Evolutionary conservation across 1,284 basidiomycete genomes (phyloP).

Genomic region (Heterobasidion occidentale): DNA sequence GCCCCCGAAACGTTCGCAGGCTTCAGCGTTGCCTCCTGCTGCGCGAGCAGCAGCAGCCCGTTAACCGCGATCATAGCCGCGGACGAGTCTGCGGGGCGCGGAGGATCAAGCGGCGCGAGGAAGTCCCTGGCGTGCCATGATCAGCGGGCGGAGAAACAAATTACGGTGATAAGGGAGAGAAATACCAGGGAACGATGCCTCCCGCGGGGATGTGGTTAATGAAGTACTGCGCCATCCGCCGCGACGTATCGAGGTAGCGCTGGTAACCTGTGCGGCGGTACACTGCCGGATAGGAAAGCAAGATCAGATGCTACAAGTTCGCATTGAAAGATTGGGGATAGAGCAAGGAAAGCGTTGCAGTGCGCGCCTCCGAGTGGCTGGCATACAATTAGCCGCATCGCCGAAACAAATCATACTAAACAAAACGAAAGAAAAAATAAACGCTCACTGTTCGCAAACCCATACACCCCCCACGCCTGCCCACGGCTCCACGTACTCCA

Average conservation of each 20-base stretch:
- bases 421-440: no score
- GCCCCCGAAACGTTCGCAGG: conserved; percentile 27
- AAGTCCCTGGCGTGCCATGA: conserved; percentile 45
- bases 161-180: not conserved
- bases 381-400: no score
- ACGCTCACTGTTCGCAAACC: conserved; percentile 52
- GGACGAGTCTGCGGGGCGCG: conserved; percentile 57
- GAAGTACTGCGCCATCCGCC: conserved; percentile 51
- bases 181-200: conserved; percentile 57
- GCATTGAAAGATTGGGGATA: no score
- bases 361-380: no score
- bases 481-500: conserved; percentile 64
- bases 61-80: conserved; percentile 54
- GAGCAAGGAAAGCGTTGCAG: no score
- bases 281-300: conserved; percentile 31
- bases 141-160: not conserved
- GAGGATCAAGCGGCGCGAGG: conserved; percentile 47
- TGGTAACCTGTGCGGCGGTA: conserved; percentile 41
- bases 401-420: no score
- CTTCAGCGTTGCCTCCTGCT: conserved; percentile 32
- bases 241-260: conserved; percentile 50
- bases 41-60: conserved; percentile 50
- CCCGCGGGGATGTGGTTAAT: conserved; percentile 44
- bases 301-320: not conserved
- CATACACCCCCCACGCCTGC: conserved; percentile 65